Conservation (phyloP, 2,329 filamentous ascomycete genomes). For the Trichoderma breve region DNA sequence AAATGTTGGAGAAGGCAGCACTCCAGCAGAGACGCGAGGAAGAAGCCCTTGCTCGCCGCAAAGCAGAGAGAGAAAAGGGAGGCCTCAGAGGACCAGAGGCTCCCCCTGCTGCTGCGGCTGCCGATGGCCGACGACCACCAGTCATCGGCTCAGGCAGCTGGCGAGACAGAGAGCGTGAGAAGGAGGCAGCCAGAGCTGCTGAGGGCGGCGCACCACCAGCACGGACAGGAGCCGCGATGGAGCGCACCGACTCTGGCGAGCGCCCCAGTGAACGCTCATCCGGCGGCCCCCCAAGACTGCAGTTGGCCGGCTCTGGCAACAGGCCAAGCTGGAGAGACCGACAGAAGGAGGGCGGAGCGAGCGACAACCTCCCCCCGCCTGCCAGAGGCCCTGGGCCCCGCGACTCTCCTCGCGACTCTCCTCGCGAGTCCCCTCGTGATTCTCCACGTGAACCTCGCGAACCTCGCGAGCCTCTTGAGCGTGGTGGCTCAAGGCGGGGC, state of each 20-base stretch:
- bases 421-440: background rate
- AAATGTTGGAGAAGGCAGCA: conserved; percentile 61
- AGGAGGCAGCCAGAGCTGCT: conserved; percentile 30
- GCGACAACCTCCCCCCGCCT: conserved; percentile 21
- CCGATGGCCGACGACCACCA: conserved; percentile 32
- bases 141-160: conserved; percentile 41
- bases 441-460: conserved; percentile 22
- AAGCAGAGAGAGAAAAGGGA: conserved; percentile 59
- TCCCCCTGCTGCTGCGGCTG: background rate
- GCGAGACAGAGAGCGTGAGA: conserved; percentile 40
- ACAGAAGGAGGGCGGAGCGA: conserved; percentile 44
- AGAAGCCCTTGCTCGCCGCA: conserved; percentile 76
- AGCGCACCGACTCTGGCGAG: conserved; percentile 50
- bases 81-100: conserved; percentile 30
- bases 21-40: conserved; percentile 81
- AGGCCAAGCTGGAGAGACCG: conserved; percentile 74
- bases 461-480: conserved; percentile 42
- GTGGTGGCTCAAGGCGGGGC: conserved; percentile 43
- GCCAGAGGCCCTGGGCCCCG: conserved; percentile 19
- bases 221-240: conserved; percentile 34
- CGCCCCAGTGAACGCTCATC: conserved; percentile 38
- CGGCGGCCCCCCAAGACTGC: conserved; percentile 60
- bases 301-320: conserved; percentile 56
- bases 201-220: conserved; percentile 25
- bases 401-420: background rate